A percentile compares a stretch with the other conserved stretches of the same genome.
These are phyloP conservation scores for Boletus rex-veris DNA, from an alignment of 768 basidiomycete genomes.

Conservation along the genomic window DNA sequence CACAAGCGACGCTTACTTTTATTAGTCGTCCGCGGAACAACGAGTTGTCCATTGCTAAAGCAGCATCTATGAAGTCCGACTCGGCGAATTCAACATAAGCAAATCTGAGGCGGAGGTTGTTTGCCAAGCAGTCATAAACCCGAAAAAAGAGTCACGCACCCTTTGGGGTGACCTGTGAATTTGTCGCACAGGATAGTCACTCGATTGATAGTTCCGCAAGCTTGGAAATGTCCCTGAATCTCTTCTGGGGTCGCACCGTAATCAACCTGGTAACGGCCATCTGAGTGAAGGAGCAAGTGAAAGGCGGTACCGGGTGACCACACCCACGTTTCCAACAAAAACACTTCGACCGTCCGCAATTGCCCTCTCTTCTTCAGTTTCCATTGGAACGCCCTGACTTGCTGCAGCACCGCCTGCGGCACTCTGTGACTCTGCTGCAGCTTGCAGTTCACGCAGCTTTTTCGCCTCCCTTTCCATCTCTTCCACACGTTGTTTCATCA, in stretches of 20 bases:
- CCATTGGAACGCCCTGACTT: constrained; percentile 51
- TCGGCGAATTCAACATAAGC: constrained; percentile 99
- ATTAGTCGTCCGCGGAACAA: constrained; percentile 90
- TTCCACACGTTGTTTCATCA: constrained; percentile 89
- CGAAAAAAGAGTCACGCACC: constrained; percentile 45
- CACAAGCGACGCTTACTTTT: constrained; percentile 53
- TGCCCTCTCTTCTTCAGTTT: constrained; percentile 82
- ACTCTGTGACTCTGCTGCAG: constrained; percentile 62
- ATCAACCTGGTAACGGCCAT: constrained; percentile 69
- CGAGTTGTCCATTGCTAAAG: constrained; percentile 93
- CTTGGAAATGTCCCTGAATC: constrained; percentile 95
- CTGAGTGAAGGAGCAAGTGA: constrained; percentile 9
- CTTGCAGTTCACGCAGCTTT: constrained; percentile 83
- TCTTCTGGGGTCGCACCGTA: constrained; percentile 97
- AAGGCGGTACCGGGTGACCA: constrained; percentile 4
- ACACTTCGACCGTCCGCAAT: constrained; percentile 82
- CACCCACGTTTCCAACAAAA: constrained; percentile 93
- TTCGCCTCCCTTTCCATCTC: constrained; percentile 92
- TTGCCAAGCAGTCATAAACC: constrained; percentile 3
- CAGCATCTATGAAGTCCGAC: constrained; percentile 84
- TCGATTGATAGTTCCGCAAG: constrained; percentile 97
- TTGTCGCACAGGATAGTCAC: constrained; percentile 99
- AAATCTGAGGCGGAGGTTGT: constrained; percentile 53
- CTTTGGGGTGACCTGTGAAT: constrained; percentile 99
- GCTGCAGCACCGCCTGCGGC: constrained; percentile 44